A percentile compares a stretch with the other conserved stretches of the same genome.
Evolutionary conservation across 495 filamentous ascomycete genomes (phyloP).

Genomic region (Xylaria palmicola): DNA sequence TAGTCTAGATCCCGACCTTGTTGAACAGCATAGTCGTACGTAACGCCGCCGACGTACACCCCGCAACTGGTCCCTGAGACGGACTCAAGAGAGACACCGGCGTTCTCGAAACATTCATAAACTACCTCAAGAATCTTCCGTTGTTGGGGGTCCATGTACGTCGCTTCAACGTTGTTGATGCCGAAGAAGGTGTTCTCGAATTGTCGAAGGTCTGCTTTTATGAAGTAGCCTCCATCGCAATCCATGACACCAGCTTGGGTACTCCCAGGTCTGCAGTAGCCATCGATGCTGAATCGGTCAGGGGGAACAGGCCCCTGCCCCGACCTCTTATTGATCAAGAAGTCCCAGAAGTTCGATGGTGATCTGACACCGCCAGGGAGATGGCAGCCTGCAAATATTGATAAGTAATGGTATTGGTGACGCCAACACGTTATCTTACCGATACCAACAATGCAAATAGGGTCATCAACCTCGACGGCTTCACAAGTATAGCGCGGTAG

Average conservation of each 20-base stretch:
- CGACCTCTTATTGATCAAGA: constrained; percentile 6
- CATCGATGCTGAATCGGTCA: constrained; percentile 14
- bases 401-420: neutral
- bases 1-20: no score
- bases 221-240: constrained; percentile 35
- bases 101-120: constrained; percentile 42
- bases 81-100: constrained; percentile 42
- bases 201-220: constrained; percentile 32
- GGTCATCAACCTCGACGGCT: no score
- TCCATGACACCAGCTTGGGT: constrained; percentile 4
- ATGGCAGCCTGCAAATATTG: neutral
- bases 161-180: constrained; percentile 34
- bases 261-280: constrained; percentile 26
- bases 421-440: no score
- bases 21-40: no score
- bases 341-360: constrained; percentile 8
- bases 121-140: constrained; percentile 41
- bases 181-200: constrained; percentile 47
- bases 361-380: constrained; percentile 12
- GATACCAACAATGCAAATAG: no score
- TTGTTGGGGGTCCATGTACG: constrained; percentile 36
- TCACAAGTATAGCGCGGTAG: no score
- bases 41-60: constrained; percentile 50
- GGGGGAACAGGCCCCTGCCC: constrained; percentile 14
- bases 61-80: constrained; percentile 49